Conservation (phyloP, 768 basidiomycete genomes). For the Rubroboletus pulcherrimus region DNA sequence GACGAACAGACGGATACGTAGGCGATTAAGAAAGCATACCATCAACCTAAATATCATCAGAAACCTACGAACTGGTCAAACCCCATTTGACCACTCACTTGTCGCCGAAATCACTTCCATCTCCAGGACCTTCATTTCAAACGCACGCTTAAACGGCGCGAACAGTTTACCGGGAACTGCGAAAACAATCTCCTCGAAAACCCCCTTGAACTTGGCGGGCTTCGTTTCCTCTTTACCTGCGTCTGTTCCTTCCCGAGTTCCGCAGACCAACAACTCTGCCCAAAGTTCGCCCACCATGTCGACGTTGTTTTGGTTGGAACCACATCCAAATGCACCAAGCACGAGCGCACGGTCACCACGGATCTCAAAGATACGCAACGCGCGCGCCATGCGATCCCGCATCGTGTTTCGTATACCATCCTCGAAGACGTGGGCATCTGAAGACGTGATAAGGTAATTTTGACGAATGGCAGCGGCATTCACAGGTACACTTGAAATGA, state of each 20-base stretch:
- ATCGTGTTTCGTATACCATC: conserved; percentile 40
- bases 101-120: conserved; percentile 29
- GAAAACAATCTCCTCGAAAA: conserved; percentile 42
- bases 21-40: neutral
- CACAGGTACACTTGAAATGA: conserved; percentile 41
- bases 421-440: conserved; percentile 34
- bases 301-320: conserved; percentile 39
- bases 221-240: conserved; percentile 14
- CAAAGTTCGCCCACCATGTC: conserved; percentile 42
- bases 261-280: conserved; percentile 43
- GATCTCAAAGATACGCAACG: conserved; percentile 41
- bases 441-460: conserved; percentile 34
- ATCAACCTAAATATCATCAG: neutral
- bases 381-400: conserved; percentile 48
- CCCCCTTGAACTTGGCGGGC: conserved; percentile 35
- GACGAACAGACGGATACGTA: neutral
- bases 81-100: conserved; percentile 20
- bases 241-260: conserved; percentile 22
- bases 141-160: conserved; percentile 37
- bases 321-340: conserved; percentile 46
- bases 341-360: conserved; percentile 37
- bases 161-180: conserved; percentile 39
- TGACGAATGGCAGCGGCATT: conserved; percentile 40
- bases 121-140: conserved; percentile 39
- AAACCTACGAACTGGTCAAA: neutral